Evolutionary conservation across 2,329 filamentous ascomycete genomes (phyloP).

Genomic region (Periconia sp.): DNA sequence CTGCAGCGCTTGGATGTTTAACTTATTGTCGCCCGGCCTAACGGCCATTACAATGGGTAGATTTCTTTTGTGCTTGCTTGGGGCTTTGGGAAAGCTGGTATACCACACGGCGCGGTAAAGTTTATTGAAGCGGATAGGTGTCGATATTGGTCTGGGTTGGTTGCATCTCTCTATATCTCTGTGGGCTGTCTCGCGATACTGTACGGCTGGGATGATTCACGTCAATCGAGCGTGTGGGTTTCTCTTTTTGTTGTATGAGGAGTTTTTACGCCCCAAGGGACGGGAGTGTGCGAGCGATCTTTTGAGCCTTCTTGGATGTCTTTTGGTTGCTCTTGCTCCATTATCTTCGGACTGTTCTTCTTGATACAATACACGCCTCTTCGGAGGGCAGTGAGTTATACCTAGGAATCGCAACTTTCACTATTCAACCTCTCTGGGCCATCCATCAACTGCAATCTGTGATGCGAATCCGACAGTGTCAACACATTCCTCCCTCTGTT

Average conservation of each 20-base stretch:
- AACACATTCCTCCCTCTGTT: too few species aligned
- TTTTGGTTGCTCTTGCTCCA: conserved; percentile 15
- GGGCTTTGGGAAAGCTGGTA: conserved; percentile 39
- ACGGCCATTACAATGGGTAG: conserved; percentile 45
- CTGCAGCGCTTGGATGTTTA: conserved; percentile 33
- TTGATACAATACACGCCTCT: conserved; percentile 43
- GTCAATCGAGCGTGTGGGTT: conserved; percentile 33
- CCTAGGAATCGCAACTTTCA: conserved; percentile 38
- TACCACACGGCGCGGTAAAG: conserved; percentile 47
- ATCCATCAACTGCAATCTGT: too few species aligned
- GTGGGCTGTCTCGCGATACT: conserved; percentile 39
- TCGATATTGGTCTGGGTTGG: conserved; percentile 37
- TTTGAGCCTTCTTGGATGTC: conserved; percentile 39
- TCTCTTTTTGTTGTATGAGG: conserved; percentile 39
- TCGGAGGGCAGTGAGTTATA: conserved; percentile 42
- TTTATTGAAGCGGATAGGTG: conserved; percentile 48
- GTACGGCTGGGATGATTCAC: conserved; percentile 50
- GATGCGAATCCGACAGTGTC: too few species aligned
- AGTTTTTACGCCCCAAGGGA: conserved; percentile 20
- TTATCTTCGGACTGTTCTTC: conserved; percentile 26
- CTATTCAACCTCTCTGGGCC: too few species aligned
- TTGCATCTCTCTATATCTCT: conserved; percentile 38
- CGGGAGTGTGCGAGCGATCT: conserved; percentile 20
- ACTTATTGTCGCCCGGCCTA: conserved; percentile 38
- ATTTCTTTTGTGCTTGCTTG: conserved; percentile 48